A percentile compares a stretch with the other conserved stretches of the same genome.
These are phyloP conservation scores for Populus deltoides DNA, from an alignment of 345 rosid species.

Conservation along the genomic window DNA sequence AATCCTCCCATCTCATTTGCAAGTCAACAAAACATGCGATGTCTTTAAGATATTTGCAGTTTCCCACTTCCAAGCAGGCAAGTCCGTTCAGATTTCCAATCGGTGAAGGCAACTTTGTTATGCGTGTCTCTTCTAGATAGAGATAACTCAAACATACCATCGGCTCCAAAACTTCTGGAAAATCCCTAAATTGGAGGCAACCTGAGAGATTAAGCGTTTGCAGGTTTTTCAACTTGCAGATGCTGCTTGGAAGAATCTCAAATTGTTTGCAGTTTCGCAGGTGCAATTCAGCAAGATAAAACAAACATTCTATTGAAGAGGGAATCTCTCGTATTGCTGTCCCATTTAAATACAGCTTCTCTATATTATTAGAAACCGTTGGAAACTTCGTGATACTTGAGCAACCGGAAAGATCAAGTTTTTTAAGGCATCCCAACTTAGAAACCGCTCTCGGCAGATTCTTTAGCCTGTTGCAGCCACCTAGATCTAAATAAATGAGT, in stretches of 20 bases:
- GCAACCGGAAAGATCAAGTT: conserved; percentile 12
- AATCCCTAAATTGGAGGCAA: neutral
- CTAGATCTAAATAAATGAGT: conserved; percentile 4
- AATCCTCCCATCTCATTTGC: too few species aligned
- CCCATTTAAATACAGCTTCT: neutral
- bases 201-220: neutral
- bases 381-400: neutral
- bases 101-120: neutral
- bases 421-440: too few species aligned
- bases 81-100: neutral
- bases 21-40: neutral
- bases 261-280: neutral
- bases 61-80: neutral
- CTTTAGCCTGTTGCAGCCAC: too few species aligned
- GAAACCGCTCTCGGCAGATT: too few species aligned
- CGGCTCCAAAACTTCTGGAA: neutral
- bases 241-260: neutral
- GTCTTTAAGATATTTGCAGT: neutral
- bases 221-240: conserved; percentile 1
- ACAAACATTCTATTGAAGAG: neutral
- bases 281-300: neutral
- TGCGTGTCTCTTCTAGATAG: neutral
- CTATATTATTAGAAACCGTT: neutral
- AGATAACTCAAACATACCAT: neutral
- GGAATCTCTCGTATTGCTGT: conserved; percentile 6